Evolutionary conservation across 2,329 filamentous ascomycete species (phyloP).

Genomic region (Aspergillus glaucus): DNA sequence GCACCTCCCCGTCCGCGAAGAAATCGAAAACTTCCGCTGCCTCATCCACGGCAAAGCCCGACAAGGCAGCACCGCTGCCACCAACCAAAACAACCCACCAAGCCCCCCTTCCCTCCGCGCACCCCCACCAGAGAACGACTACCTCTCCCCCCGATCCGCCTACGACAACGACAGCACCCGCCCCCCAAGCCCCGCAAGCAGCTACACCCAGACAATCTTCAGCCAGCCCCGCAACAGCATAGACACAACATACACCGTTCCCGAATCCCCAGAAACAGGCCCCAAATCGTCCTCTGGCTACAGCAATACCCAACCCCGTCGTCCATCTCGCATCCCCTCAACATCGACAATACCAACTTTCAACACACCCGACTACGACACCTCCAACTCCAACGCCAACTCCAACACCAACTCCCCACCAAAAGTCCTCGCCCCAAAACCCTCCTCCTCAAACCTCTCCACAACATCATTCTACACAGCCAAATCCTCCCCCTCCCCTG

Average conservation of each 20-base stretch:
- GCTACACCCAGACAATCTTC: slow-evolving; percentile 9
- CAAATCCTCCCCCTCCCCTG: not conserved
- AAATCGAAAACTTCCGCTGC: slow-evolving; percentile 60
- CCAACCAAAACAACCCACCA: slow-evolving; percentile 40
- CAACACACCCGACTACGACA: no score
- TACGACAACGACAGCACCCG: not conserved
- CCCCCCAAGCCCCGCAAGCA: slow-evolving; percentile 2
- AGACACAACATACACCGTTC: slow-evolving; percentile 16
- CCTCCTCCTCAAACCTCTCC: slow-evolving; percentile 7
- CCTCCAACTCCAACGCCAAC: no score
- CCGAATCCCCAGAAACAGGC: slow-evolving; percentile 16
- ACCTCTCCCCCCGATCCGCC: not conserved
- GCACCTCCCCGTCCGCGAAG: slow-evolving; percentile 58
- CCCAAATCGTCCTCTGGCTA: slow-evolving; percentile 29
- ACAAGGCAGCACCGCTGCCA: slow-evolving; percentile 32
- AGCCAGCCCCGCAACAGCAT: slow-evolving; percentile 24
- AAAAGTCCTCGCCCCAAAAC: no score
- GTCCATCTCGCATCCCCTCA: no score
- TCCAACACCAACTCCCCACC: no score
- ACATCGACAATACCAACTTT: no score
- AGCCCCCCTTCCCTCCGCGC: no score
- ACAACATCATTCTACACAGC: not conserved
- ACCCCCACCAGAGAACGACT: not conserved
- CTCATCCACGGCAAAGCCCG: slow-evolving; percentile 61
- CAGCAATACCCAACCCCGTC: slow-evolving; percentile 6